Base-by-base conservation (phyloP, 768 basidiomycete species). In the Butyriboletus loyo region DNA sequence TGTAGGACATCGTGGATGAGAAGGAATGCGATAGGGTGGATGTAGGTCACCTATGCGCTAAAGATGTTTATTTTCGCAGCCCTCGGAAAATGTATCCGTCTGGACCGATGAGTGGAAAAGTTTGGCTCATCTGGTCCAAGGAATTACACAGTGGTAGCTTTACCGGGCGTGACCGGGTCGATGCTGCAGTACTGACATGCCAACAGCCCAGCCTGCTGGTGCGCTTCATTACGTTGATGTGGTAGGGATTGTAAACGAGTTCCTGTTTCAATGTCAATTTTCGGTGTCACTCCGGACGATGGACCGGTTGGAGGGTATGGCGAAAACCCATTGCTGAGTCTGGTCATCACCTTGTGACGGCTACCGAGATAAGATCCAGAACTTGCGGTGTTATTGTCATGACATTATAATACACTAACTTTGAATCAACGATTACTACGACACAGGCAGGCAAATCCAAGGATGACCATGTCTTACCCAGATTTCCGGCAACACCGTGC, bases 1-100 rank as follows among this genome's bases (percentile, higher is more conserved):
- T 64, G 60, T 67, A 70, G 25, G 62, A 46, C 68, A 68, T 66
- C 22, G 35, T 46, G 46, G 36, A 28, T 43, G 52, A 41, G 37
- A 46, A 19, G 17, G 42, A 5, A 4, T 22, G 27, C n/a, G n/a
- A 9, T 24, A 30, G 36, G 32, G 25, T 44, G 40, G 13, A 34
- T 30, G n/a, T n/a, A n/a, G n/a, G 17, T 5, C n/a, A 5, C 19
- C 31, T 36, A n/a, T n/a, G n/a, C n/a, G n/a, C n/a, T n/a, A n/a
- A n/a, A n/a, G n/a, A n/a, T n/a, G n/a, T n/a, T 45, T 54, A 57
- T 53, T 57, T 47, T 24, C 41, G n/a, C 21, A 40, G 19, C 22
- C 15, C 22, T 25, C 36, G 39, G 38, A 43, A 28, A 21, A 44
- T 3, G 46, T 27, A 25, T 5, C 25, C 8, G 10, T 6, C 17